Conservation (phyloP, 441 rosid species). For the Pelargonium cotyledonis region DNA sequence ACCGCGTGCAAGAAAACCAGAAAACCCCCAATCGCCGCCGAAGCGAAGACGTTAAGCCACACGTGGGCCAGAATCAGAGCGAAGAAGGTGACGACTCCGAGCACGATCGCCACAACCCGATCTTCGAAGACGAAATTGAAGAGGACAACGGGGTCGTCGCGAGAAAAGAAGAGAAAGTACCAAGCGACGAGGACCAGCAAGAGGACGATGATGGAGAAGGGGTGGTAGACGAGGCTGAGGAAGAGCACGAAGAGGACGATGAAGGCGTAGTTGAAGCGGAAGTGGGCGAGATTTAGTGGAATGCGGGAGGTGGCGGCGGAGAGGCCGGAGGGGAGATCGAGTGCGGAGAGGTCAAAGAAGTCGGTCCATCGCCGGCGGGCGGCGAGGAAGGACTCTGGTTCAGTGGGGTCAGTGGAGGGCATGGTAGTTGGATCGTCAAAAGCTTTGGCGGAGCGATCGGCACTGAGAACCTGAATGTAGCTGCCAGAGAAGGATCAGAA, state of each 20-base stretch:
- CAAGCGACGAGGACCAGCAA: conserved; percentile 44
- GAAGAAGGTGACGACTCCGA: conserved; percentile 34
- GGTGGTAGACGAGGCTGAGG: conserved; percentile 51
- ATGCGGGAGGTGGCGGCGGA: conserved; percentile 53
- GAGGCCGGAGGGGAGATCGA: conserved; percentile 46
- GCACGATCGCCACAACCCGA: conserved; percentile 36
- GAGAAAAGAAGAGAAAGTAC: conserved; percentile 64
- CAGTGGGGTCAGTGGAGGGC: neutral
- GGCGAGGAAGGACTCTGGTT: conserved; percentile 31
- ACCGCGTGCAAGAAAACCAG: conserved; percentile 48
- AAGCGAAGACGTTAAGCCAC: conserved; percentile 44
- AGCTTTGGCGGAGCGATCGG: no score
- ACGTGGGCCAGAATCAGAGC: conserved; percentile 40
- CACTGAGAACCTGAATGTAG: no score
- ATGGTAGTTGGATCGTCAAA: no score
- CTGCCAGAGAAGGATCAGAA: no score
- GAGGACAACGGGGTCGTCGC: conserved; percentile 30
- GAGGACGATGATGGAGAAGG: conserved; percentile 51
- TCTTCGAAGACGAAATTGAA: conserved; percentile 4
- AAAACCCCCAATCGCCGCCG: conserved; percentile 29
- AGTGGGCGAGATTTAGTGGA: conserved; percentile 58
- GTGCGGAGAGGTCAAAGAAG: conserved; percentile 45
- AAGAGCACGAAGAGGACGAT: conserved; percentile 36
- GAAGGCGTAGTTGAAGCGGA: conserved; percentile 51
- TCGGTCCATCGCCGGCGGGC: conserved; percentile 52